Conservation (phyloP, 305 asterid species). For the Nicotiana rustica region DNA sequence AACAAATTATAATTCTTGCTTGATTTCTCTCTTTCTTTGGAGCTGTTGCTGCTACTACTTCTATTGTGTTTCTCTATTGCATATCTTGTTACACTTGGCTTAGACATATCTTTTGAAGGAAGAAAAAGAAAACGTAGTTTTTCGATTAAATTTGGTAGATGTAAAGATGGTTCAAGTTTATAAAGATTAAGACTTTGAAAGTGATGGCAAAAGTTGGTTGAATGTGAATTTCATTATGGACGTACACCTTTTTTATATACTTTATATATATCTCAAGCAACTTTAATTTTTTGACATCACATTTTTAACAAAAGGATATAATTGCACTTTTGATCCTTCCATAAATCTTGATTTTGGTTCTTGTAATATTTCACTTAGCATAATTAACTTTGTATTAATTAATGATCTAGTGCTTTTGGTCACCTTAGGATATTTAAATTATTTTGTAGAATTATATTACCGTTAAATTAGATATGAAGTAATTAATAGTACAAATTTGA, state of each 20-base stretch:
- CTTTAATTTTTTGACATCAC: not conserved
- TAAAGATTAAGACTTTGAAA: not conserved
- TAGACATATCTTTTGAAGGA: conserved; percentile 54
- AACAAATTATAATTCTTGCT: conserved; percentile 36
- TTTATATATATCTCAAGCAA: not conserved
- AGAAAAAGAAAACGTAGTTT: not conserved
- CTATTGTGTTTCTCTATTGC: conserved; percentile 47
- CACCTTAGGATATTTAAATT: not conserved
- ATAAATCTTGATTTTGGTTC: not conserved
- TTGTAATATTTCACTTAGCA: not conserved
- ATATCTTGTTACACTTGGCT: conserved; percentile 46
- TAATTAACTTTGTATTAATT: not conserved
- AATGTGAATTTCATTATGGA: conserved; percentile 52
- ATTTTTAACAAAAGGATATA: not conserved
- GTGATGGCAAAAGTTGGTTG: conserved; percentile 47
- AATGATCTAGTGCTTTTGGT: not conserved
- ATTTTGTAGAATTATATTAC: not conserved
- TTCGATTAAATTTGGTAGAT: conserved; percentile 19
- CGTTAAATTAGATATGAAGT: not conserved
- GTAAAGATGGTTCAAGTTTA: conserved; percentile 38
- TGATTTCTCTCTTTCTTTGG: conserved; percentile 46
- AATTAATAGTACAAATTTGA: not conserved
- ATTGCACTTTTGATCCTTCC: not conserved
- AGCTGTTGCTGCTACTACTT: too few species aligned
- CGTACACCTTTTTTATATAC: not conserved